phyloP scores from a whole-genome alignment of 2,329 filamentous ascomycete genomes.

The Aspergillus flavus region DNA sequence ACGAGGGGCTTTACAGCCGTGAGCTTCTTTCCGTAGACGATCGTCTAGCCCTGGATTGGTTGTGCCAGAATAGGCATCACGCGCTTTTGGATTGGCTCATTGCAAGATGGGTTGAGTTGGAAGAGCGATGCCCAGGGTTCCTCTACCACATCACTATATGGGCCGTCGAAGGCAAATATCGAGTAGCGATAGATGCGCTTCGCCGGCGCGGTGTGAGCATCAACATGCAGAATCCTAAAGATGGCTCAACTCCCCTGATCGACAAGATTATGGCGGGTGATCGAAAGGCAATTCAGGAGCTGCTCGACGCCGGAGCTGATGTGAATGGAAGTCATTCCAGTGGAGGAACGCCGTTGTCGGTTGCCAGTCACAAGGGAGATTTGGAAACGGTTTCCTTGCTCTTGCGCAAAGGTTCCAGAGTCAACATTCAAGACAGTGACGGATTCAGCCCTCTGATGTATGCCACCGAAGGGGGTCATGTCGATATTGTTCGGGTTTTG shows the following conservation, averaged over 20 bases:
- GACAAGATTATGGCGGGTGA: slow-evolving; percentile 7
- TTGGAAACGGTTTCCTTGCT: slow-evolving; percentile 21
- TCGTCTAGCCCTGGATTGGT: slow-evolving; percentile 18
- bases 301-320: slow-evolving; percentile 25
- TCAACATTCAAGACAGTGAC: slow-evolving; percentile 16
- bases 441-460: slow-evolving; percentile 12
- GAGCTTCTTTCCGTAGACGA: slow-evolving; percentile 1
- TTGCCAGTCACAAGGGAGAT: slow-evolving; percentile 16
- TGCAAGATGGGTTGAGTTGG: slow-evolving; percentile 17
- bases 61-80: slow-evolving; percentile 6
- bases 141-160: slow-evolving; percentile 13
- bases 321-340: slow-evolving; percentile 10
- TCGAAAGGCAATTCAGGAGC: slow-evolving; percentile 7
- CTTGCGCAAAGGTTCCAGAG: slow-evolving; percentile 19
- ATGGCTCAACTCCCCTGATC: slow-evolving; percentile 18
- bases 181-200: slow-evolving; percentile 19
- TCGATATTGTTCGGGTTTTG: slow-evolving; percentile 8
- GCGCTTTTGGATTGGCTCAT: slow-evolving; percentile 24
- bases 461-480: neutral
- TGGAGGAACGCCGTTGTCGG: slow-evolving; percentile 15
- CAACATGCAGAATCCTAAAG: slow-evolving; percentile 11
- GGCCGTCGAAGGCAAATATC: slow-evolving; percentile 16
- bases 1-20: no score
- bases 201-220: slow-evolving; percentile 20
- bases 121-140: slow-evolving; percentile 12